These are phyloP conservation scores for Grosmannia clavigera DNA, from an alignment of 2,329 filamentous ascomycete species.

Conservation along the genomic window DNA sequence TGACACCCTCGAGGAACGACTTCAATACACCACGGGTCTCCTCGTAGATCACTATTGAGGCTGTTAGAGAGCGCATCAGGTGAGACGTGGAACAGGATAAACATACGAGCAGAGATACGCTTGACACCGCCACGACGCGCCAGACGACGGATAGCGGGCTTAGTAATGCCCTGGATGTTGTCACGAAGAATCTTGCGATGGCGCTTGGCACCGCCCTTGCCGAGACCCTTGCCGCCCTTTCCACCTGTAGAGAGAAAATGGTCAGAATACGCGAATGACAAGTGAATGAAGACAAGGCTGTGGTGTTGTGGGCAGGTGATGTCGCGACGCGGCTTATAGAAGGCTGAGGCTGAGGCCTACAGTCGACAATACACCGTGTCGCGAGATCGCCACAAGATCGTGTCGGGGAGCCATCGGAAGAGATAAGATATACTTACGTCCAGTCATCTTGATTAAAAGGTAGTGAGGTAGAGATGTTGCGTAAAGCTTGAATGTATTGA, in stretches of 20 bases:
- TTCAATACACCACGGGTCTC: conserved; percentile 67
- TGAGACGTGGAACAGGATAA: neutral
- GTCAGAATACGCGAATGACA: conserved; percentile 13
- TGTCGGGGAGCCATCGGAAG: neutral
- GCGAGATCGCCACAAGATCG: neutral
- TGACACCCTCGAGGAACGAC: conserved; percentile 66
- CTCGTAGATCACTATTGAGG: conserved; percentile 55
- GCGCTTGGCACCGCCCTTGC: conserved; percentile 97
- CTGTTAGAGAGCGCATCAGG: neutral
- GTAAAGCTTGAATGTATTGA: conserved; percentile 19
- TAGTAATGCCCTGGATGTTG: conserved; percentile 99
- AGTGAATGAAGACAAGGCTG: neutral
- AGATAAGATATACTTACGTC: conserved; percentile 12
- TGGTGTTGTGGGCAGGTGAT: neutral
- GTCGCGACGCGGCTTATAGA: neutral
- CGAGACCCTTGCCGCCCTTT: conserved; percentile 95
- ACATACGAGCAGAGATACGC: conserved; percentile 92
- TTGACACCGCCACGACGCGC: conserved; percentile 99
- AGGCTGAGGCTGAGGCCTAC: neutral
- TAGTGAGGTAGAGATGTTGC: conserved; percentile 19
- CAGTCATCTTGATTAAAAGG: conserved; percentile 21
- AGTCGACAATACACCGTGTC: neutral
- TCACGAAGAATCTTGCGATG: conserved; percentile 98
- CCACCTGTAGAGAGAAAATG: conserved; percentile 46
- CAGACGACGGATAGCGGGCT: conserved; percentile 96